Evolutionary conservation across 306 rosid species (phyloP), one percentile per base, ranked within the genome.

Genomic region (Rosa lucieae): DNA sequence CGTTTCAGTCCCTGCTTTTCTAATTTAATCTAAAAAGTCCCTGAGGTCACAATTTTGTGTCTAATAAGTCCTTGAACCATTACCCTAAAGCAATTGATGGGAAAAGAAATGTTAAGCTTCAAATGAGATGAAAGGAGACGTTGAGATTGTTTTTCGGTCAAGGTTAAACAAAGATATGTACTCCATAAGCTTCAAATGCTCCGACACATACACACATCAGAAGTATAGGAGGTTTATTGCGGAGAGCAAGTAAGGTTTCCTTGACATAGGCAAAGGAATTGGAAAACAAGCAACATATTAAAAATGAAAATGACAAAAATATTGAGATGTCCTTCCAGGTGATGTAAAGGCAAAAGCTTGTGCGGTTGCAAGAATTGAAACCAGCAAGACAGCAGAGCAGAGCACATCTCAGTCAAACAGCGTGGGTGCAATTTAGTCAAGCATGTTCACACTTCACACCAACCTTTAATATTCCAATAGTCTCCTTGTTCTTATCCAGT

Each of bases 401-500:
- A 74, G 73, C 37, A 20, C 61, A 53, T 17, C 40, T 35, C 4
- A 44, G 81, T 84, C 79, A 76, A 70, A 15, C 47, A 23, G 63
- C 51, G 21, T 23, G 76, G 80, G 74, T 32, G n/a, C 67, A 75
- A 23, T 12, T 17, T 40, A 74, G 82, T 78, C 82, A 43, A 44
- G 21, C 58, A 49, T 6, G 75, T 78, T 81, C 81, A 78, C 73
- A 74, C 62, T 75, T 5, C 70, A 66, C 39, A 74, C 72, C 79
- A 46, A 51, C 39, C 26, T 61, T 18, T 69, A 48, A 49, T 73
- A 58, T 61, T 26, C 59, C 39, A 44, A 74, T 52, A 70, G 29
- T 48, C 4, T 46, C 69, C 77, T 61, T 32, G 55, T 5, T 70
- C 77, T 48, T 62, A 71, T 20, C 72, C 65, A 35, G 76, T 58